These are phyloP conservation scores for Climacium dendroides DNA, from an alignment of 225 moss, liverwort and hornwort genomes.

Conservation along the genomic window DNA sequence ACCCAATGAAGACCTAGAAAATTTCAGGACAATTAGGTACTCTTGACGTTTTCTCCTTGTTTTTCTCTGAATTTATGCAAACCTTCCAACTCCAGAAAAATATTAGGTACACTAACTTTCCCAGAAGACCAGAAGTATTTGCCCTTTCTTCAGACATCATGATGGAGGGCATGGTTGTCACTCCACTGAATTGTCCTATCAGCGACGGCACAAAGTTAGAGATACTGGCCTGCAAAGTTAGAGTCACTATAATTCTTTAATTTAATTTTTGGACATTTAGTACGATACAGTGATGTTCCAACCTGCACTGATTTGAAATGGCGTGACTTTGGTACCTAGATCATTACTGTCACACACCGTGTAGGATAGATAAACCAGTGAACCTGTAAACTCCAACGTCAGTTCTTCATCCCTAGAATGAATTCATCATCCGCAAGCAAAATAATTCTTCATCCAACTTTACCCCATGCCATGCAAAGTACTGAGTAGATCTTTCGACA, in stretches of 20 bases:
- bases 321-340: too few species aligned
- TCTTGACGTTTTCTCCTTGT: neutral
- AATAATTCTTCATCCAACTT: neutral
- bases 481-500: neutral
- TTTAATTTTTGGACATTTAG: neutral
- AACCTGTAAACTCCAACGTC: neutral
- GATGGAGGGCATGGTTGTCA: neutral
- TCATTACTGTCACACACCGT: neutral
- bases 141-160: neutral
- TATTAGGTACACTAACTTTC: neutral
- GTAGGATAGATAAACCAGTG: neutral
- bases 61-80: neutral
- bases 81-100: neutral
- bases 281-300: neutral
- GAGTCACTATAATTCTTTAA: neutral
- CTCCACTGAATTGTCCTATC: neutral
- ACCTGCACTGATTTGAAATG: neutral
- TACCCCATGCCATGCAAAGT: neutral
- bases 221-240: neutral
- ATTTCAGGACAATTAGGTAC: neutral
- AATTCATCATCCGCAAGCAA: neutral
- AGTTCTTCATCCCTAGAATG: neutral
- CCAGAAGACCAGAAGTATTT: neutral
- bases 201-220: neutral
- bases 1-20: neutral